Evolutionary conservation across 208 protist genomes (phyloP).

Genomic region (Trypanosoma conorhini): DNA sequence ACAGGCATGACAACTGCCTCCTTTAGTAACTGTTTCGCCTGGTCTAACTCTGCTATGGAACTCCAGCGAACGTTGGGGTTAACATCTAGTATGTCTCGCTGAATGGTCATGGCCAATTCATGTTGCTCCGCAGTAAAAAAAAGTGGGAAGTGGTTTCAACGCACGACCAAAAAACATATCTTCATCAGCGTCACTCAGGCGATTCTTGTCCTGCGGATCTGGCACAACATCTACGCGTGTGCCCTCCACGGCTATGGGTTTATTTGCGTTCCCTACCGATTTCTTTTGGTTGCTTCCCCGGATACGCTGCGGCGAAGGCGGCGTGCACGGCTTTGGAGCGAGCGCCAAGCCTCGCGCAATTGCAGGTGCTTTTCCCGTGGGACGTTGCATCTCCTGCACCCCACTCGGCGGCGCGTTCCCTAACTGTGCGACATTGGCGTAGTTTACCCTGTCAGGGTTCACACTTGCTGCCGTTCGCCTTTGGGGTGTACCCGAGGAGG

Average conservation of each 20-base stretch:
- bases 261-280: neutral
- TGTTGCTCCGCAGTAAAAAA: slow-evolving; percentile 69
- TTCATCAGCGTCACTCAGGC: slow-evolving; percentile 9
- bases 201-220: neutral
- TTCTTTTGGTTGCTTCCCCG: slow-evolving; percentile 1
- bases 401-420: neutral
- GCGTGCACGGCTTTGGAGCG: neutral
- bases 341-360: slow-evolving; percentile 23
- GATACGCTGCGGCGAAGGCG: neutral
- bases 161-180: slow-evolving; percentile 52
- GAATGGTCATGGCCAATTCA: slow-evolving; percentile 77
- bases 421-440: slow-evolving; percentile 6
- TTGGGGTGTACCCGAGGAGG: neutral
- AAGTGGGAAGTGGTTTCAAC: slow-evolving; percentile 79
- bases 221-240: slow-evolving; percentile 15
- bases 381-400: slow-evolving; percentile 6
- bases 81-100: slow-evolving; percentile 88
- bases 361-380: neutral
- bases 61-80: slow-evolving; percentile 87
- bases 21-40: slow-evolving; percentile 94
- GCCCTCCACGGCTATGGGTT: slow-evolving; percentile 29
- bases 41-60: slow-evolving; percentile 91
- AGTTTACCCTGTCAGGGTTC: slow-evolving; percentile 29
- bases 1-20: slow-evolving; percentile 94
- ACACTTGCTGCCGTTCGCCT: slow-evolving; percentile 27